phyloP scores from a whole-genome alignment of 2,329 filamentous ascomycete genomes.

The Alternaria viburni region DNA sequence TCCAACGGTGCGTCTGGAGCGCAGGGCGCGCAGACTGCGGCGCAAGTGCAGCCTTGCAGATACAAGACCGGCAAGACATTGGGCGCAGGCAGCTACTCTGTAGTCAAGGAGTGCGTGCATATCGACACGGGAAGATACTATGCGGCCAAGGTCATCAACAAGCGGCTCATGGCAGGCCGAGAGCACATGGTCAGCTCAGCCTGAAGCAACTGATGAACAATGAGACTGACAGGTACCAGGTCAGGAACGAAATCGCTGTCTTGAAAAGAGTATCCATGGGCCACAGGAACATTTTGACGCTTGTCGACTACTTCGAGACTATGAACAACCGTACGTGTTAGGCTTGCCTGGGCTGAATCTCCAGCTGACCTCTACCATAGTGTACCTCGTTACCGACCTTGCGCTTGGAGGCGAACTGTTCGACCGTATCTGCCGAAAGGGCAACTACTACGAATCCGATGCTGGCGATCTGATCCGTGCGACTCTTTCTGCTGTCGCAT shows the following conservation, averaged over 20 bases:
- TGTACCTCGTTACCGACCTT: slow-evolving; percentile 97
- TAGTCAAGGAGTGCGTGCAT: slow-evolving; percentile 98
- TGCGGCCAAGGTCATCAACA: slow-evolving; percentile 99
- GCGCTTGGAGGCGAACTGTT: slow-evolving; percentile 96
- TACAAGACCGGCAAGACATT: slow-evolving; percentile 99
- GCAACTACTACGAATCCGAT: slow-evolving; percentile 97
- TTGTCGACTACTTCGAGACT: slow-evolving; percentile 99
- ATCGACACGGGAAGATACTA: slow-evolving; percentile 98
- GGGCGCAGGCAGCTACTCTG: slow-evolving; percentile 94
- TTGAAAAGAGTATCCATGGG: slow-evolving; percentile 99
- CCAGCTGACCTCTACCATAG: slow-evolving; percentile 46
- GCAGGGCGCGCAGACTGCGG: slow-evolving; percentile 41
- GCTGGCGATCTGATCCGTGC: slow-evolving; percentile 94
- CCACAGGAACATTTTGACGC: slow-evolving; percentile 94
- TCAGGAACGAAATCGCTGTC: slow-evolving; percentile 97
- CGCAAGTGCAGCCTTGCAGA: slow-evolving; percentile 87
- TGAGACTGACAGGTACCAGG: slow-evolving; percentile 59
- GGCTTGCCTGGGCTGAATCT: not conserved
- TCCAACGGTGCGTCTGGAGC: slow-evolving; percentile 43
- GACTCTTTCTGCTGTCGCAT: slow-evolving; percentile 95
- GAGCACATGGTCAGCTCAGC: slow-evolving; percentile 86
- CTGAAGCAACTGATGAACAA: not conserved
- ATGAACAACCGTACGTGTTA: slow-evolving; percentile 83
- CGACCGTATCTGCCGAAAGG: slow-evolving; percentile 97
- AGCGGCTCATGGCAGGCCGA: slow-evolving; percentile 93